Evolutionary conservation across 164 flowering plant species (phyloP), one percentile per base, ranked within the genome.

Genomic region (Protea cynaroides): DNA sequence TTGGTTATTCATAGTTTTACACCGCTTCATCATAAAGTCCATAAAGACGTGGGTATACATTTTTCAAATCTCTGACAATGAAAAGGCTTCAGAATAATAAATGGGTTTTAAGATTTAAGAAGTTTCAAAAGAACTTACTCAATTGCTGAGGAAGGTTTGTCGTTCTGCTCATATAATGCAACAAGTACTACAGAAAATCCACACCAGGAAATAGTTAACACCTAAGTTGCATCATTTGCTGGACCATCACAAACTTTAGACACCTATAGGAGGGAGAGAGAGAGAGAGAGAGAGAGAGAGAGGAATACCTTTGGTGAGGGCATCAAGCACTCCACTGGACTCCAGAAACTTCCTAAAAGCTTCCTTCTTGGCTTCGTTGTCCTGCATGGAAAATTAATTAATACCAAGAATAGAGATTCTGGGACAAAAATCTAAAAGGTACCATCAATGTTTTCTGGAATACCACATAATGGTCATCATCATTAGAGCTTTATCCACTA

Each of bases 301-400:
- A 21, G 6, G 73, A 40, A 73, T 29, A 91, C 98, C 97, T 91
- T 86, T 89, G 12, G 95, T 94, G 57, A 94, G 86, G 74, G 89
- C 85, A 80, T 94, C 98, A 68, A 90, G 80, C 70, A 85, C 97
- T 71, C 98, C 97, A 76, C 81, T 86, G 47, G 95, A 86, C 56
- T 94, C 98, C 17, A 94, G 74, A 65, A 91, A 94, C 77, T 84
- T 94, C 76, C 97, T 84, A 71, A 87, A 94, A 53, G 89, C 96
- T 82, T 94, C 98, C 71, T 91, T 94, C 80, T 89, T 94, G 24
- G 91, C 88, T 74, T 94, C 98, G 75, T 88, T 94, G 71, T 87
- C 98, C 97, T 90, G 75, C 66, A 55, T 15, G 47, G 14, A 54
- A 65, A 37, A 66, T 19, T 18, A 65, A 53, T 51, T 0, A 23